Evolutionary conservation across 345 rosid genomes (phyloP).

Genomic region (Physaria fendleri): DNA sequence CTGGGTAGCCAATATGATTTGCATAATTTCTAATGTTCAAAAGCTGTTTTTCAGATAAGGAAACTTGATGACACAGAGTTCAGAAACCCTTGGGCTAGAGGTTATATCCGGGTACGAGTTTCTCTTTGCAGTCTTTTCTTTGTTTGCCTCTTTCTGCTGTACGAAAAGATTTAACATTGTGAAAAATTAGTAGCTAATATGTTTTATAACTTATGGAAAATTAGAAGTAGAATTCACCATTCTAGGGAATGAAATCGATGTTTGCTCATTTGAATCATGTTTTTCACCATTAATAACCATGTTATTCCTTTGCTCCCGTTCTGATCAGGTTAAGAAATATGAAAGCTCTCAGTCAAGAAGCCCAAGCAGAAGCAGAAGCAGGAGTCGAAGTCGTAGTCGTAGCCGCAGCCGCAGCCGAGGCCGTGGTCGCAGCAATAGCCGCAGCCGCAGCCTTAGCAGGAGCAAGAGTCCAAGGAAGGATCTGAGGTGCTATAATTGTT

Average conservation of each 20-base stretch:
- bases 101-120: conserved; percentile 57
- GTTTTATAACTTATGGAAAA: not conserved
- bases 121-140: not conserved
- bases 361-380: conserved; percentile 48
- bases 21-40: not conserved
- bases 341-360: conserved; percentile 68
- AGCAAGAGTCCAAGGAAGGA: conserved; percentile 60
- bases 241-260: not conserved
- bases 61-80: conserved; percentile 84
- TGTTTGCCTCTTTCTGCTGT: not conserved
- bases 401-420: conserved; percentile 36
- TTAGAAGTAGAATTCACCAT: not conserved
- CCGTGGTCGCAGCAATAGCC: conserved; percentile 36
- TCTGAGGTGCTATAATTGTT: conserved; percentile 35
- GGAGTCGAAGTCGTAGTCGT: conserved; percentile 12
- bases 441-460: conserved; percentile 46
- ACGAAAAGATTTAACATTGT: not conserved
- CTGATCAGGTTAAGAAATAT: conserved; percentile 57
- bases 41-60: conserved; percentile 37
- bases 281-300: not conserved
- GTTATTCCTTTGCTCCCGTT: not conserved
- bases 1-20: not conserved
- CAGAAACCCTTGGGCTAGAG: conserved; percentile 81
- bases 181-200: not conserved
- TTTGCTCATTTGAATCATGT: not conserved